Base-by-base conservation (phyloP, 805 yeast genomes). In the Zygosaccharomyces bisporus region DNA sequence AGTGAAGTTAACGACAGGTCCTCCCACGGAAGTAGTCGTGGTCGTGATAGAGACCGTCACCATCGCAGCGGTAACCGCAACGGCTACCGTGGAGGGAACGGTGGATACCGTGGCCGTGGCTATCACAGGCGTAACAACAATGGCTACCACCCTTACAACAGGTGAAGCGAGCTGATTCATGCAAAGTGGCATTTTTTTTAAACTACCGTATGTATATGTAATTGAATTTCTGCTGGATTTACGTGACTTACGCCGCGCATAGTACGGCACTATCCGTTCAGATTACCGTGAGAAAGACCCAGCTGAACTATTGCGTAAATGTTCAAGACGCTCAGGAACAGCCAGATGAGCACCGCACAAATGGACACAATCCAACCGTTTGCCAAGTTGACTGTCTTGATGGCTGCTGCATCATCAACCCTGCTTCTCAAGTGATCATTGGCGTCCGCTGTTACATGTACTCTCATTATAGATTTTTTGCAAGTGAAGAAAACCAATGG, bases 401-500 rank as follows among this genome's bases (percentile, higher is more conserved):
- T 41, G 24, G 39, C 35, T 5, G 27, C 21, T 3, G 31, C 40
- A 34, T 51, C 54, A 12, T 50, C 59, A 4, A 48, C 52, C 6
- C 48, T 52, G 32, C 52, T 46, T 25, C 50, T 53, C 8, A 6
- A 32, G 37, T 45, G 52, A 39, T 32, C 35, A 10, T 29, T 44
- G 19, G 33, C 38, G 19, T 44, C 53, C n/a, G 16, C 29, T 38
- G 25, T 41, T 6, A 72, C 58, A 44, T 74, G 73, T 4, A 81
- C 78, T 38, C 66, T 71, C 97, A 90, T 89, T 38, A 83, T 75
- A 10, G 74, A 62, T 55, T 77, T 81, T 41, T 72, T 74, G 40
- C 86, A 77, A 1, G 96, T 90, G 63, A 89, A 84, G 58, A 80
- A 89, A 38, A 89, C 77, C 58, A 89, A 70, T 4, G 96, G 96